Evolutionary conservation across 192 early-diverging fungal species (phyloP).

Genomic region (Entomortierella parvispora): DNA sequence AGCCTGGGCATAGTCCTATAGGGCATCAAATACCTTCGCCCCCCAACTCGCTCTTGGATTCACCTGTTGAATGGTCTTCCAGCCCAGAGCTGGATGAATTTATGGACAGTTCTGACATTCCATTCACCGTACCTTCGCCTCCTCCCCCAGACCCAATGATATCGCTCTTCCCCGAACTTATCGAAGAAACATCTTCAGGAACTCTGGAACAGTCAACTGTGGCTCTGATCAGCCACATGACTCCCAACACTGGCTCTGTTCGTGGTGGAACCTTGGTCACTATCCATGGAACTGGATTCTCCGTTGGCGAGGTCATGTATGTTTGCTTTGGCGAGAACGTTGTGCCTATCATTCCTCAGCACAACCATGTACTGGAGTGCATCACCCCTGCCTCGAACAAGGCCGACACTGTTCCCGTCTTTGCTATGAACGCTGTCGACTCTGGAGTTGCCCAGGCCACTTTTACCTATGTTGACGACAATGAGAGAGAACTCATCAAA

Average conservation of each 20-base stretch:
- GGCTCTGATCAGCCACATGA: conserved; percentile 39
- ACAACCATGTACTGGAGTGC: conserved; percentile 36
- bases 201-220: not conserved
- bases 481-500: conserved; percentile 52
- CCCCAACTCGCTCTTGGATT: conserved; percentile 33
- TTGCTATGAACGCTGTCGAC: conserved; percentile 37
- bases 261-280: conserved; percentile 49
- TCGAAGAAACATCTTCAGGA: not conserved
- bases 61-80: conserved; percentile 33
- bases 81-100: conserved; percentile 48
- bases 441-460: conserved; percentile 34
- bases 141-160: conserved; percentile 47
- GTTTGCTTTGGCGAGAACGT: conserved; percentile 43
- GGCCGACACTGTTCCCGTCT: conserved; percentile 41
- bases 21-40: conserved; percentile 44
- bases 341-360: conserved; percentile 41
- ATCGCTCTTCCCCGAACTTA: conserved; percentile 42
- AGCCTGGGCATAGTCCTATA: conserved; percentile 30
- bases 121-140: conserved; percentile 45
- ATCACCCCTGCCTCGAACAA: conserved; percentile 31
- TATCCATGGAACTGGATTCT: conserved; percentile 36
- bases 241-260: conserved; percentile 37
- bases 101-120: conserved; percentile 44
- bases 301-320: conserved; percentile 46
- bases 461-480: conserved; percentile 49